phyloP scores from a whole-genome alignment of 2,329 filamentous ascomycete species.

The Beauveria medogensis region DNA sequence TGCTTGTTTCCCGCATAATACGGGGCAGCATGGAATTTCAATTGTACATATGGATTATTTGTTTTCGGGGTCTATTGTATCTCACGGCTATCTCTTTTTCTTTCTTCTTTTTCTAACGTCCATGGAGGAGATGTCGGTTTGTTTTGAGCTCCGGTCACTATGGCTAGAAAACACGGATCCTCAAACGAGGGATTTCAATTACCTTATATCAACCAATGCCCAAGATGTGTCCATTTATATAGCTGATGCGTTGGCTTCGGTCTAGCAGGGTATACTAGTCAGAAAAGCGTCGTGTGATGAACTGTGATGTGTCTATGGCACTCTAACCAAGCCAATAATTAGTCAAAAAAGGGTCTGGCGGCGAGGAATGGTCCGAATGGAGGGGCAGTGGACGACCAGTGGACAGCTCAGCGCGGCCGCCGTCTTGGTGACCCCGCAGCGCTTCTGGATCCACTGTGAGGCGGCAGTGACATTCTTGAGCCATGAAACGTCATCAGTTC shows the following conservation, averaged over 20 bases:
- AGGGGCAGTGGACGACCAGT: conserved; percentile 1
- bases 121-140: background rate
- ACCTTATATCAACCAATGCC: background rate
- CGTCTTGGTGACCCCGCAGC: background rate
- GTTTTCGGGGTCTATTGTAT: background rate
- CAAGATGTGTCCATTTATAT: background rate
- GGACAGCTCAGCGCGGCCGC: background rate
- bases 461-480: conserved; percentile 4
- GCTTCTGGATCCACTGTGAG: background rate
- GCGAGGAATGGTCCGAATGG: background rate
- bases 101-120: background rate
- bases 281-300: background rate
- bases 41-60: background rate
- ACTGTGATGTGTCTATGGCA: background rate
- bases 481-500: background rate
- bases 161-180: background rate
- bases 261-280: background rate
- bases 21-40: conserved; percentile 1
- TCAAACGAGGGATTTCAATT: background rate
- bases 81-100: background rate
- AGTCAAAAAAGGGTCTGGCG: background rate
- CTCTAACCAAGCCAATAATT: background rate
- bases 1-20: background rate
- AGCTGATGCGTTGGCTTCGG: background rate
- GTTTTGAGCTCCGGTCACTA: background rate